phyloP scores from a whole-genome alignment of 768 basidiomycete species.

The Hypholoma sublateritium region DNA sequence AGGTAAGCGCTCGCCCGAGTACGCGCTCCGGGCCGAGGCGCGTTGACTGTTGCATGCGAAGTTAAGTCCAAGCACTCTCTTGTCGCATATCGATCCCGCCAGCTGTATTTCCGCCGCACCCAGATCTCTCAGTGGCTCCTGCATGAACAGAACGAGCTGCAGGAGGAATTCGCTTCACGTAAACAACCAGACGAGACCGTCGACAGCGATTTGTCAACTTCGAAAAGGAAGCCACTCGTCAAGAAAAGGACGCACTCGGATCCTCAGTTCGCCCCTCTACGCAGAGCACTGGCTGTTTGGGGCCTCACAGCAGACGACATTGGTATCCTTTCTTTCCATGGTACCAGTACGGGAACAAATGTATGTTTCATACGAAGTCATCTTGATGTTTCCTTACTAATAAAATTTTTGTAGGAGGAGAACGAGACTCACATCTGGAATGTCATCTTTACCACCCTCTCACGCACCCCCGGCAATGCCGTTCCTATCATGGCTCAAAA shows the following conservation, averaged over 20 bases:
- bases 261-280: slow-evolving; percentile 84
- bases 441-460: slow-evolving; percentile 82
- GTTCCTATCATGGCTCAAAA: slow-evolving; percentile 98
- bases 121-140: slow-evolving; percentile 95
- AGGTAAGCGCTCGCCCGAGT: too few species aligned
- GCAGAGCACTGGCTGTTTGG: slow-evolving; percentile 96
- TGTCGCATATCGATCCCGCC: slow-evolving; percentile 86
- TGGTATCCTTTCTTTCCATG: slow-evolving; percentile 87
- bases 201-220: slow-evolving; percentile 74
- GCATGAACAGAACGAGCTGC: slow-evolving; percentile 85
- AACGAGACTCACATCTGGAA: slow-evolving; percentile 99
- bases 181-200: slow-evolving; percentile 50
- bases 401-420: too few species aligned
- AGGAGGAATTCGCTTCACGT: slow-evolving; percentile 69
- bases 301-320: slow-evolving; percentile 92
- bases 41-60: slow-evolving; percentile 86
- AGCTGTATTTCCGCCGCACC: slow-evolving; percentile 90
- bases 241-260: slow-evolving; percentile 95
- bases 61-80: slow-evolving; percentile 75
- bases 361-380: too few species aligned
- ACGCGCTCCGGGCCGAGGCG: slow-evolving; percentile 96
- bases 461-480: slow-evolving; percentile 93
- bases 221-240: slow-evolving; percentile 86
- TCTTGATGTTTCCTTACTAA: too few species aligned
- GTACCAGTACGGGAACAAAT: slow-evolving; percentile 85